Evolutionary conservation across 2,329 filamentous ascomycete genomes (phyloP), one percentile per base, ranked within the genome.

Genomic region (Epichloe scottii): DNA sequence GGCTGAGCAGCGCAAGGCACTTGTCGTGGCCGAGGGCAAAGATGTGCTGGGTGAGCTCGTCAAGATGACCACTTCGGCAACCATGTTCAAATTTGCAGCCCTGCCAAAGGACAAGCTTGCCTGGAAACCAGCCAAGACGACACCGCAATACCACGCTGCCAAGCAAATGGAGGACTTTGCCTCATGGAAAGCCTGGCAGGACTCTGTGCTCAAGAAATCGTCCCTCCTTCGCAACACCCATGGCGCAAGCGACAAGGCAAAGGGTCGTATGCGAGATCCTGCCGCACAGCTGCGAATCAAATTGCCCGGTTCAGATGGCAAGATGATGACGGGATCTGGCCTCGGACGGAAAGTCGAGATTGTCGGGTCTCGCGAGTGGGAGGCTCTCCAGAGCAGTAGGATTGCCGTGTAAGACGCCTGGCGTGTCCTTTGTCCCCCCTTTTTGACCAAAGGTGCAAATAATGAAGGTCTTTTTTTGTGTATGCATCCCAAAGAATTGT

Each of bases 11-110:
- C 70, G 75, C 48, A 69, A 69, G 53, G 69, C 65, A 10, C 67
- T 79, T 39, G 72, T 87, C 14, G 69, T 72, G 4, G 71, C 76
- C 14, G 84, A 88, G 65, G 78, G 79, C 56, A 75, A 75, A 54
- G 82, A 84, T 54, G 78, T 79, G 2, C 73, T 88, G 15, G 71
- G 75, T 51, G 81, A 84, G 63, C 73, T 89, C 46, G 69, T 88
- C 46, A 75, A 75, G 56, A 74, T 88, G 63, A 78, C 79, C 0
- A 70, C 72, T 2, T 67, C 69, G 2, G 75, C 80, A 4, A 71
- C 68, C 54, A 62, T 85, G 10, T 85, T 79, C 58, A 77, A 86
- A 58, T 70, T 87, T n/a, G 68, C 63, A 6, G 62, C 64, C 30
- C 63, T 82, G 56, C 77, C 80, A 1, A 68, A 75, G 60, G 79